Evolutionary conservation across 2,329 filamentous ascomycete species (phyloP), one percentile per base, ranked within the genome.

Genomic region (Alternaria sp.): DNA sequence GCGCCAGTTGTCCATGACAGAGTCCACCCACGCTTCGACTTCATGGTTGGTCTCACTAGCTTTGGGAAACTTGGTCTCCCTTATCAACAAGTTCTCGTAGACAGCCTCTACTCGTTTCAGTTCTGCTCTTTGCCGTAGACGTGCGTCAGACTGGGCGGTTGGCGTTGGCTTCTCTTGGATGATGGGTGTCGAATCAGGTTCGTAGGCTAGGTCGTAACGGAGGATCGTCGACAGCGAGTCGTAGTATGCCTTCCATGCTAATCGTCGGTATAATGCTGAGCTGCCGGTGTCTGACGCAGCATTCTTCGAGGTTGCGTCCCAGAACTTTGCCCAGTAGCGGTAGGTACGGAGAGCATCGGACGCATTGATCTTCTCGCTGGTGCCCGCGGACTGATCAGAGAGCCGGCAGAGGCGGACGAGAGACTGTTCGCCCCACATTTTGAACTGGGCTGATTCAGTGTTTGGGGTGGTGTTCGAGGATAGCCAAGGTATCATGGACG

Each of bases 191-290:
- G 82, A 77, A 41, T 87, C 85, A 34, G 80, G 80, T 11, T 77
- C 73, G 52, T 88, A 91, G 0, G 88, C 82, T 22, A 91, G 73
- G 59, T 88, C 86, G 54, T 87, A 81, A 68, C 90, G 89, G 7
- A 97, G 78, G 36, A 96, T 87, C n/a, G 83, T 84, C 2, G 93
- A 96, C 18, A 97, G 81, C 1, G 91, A 87, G 44, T 87, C 81
- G 75, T 97, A 97, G 77, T 97, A 97, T 63, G 92, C 88, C 69
- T 87, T 89, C 94, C 94, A 97, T 44, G 96, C 88, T 41, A 87
- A 81, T 63, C 91, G 84, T 64, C 90, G 83, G 51, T 70, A 64
- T 32, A 51, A 64, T 34, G 73, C 68, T 18, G 67, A 66, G 28
- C 61, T 69, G 16, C 64, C 44, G 7, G 64, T 64, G 24, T 72